Base-by-base conservation (phyloP, 352 stramenopile species). In the Globisporangium carolinianum region DNA sequence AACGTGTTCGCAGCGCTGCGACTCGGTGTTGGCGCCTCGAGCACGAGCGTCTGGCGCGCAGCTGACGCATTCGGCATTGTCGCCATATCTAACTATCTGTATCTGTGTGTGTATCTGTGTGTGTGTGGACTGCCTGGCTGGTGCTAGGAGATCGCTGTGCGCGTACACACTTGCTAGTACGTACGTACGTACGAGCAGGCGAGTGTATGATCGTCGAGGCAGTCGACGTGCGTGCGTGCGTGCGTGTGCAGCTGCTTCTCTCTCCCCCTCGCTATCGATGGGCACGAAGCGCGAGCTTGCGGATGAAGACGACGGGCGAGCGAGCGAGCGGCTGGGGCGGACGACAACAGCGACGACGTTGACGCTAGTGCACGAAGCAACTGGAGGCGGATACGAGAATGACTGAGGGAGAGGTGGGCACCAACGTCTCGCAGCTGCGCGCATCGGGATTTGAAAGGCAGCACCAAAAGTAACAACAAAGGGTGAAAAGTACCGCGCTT, bases 11-110 rank as follows among this genome's bases (percentile, higher is more conserved):
- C 17, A 36, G 32, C 37, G 50, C 49, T 38, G 10, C 9, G 37
- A 6, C 41, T 51, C 49, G 24, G n/a, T 8, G 47, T 3, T 39
- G 57, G 57, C n/a, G 57, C 49, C 11, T 62, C 57, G 32, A 62
- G 57, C 39, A 51, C 36, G 42, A 62, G 57, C 35, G 49, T 52
- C 49, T 62, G 57, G 57, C 57, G 57, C 57, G 49, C 49, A 38
- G 55, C 55, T 15, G 57, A 50, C 39, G 56, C 24, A 35, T 50
- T 55, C 3, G 57, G 57, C 42, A 50, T 49, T 17, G 49, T 62
- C 57, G 57, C 50, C 57, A 62, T 62, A 12, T n/a, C 42, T 49
- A 37, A 46, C 32, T 15, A 12, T n/a, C 41, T 46, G n/a, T n/a
- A n/a, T n/a, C n/a, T n/a, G n/a, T 45, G 39, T 45, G 39, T 42